Base-by-base conservation (phyloP, 1,284 basidiomycete genomes). In the Sanguinoderma infundibulare region DNA sequence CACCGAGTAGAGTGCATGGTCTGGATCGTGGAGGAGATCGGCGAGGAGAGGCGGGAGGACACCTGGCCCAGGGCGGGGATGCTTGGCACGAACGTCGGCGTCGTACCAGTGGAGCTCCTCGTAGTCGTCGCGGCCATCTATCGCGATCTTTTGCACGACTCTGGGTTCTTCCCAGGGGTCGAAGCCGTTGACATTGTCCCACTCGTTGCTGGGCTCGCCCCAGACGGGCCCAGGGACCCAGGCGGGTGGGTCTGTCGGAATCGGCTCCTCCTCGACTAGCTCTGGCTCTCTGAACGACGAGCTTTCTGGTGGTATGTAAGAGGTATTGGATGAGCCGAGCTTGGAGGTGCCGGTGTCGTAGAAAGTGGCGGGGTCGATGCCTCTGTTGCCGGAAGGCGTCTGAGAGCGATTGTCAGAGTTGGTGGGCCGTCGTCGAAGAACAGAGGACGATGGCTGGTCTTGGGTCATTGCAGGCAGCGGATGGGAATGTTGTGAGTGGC, bases 51-150 rank as follows among this genome's bases (percentile, higher is more conserved):
- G 86, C 0, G 91, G 84, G 22, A 92, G 77, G 47, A 90, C 79
- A 20, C 91, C 90, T 1, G 81, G 79, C 9, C 90, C 91, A 0
- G 90, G 90, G 28, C 89, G 82, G 47, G 74, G 69, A 66, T 74
- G 66, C 52, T 60, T 72, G 49, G 75, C 76, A 36, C 83, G 80
- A 26, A 79, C 68, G 14, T 78, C 76, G 5, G 77, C 66, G 70
- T 90, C 83, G 85, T 86, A 92, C 91, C 90, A 92, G 42, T 78
- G 75, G 24, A 73, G 73, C 73, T 92, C 90, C 70, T 90, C 87
- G 3, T 77, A 71, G 6, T 76, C 75, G 58, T 80, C 78, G 53
- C 88, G 79, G 4, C 83, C 87, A 73, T 83, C 82, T 67, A 90
- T 87, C 57, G 64, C 70, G 38, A 78, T 69, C 36, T 74, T 74